Evolutionary conservation across 164 flowering plant genomes (phyloP), one percentile per base, ranked within the genome.

Genomic region (Umbilicus rupestris): DNA sequence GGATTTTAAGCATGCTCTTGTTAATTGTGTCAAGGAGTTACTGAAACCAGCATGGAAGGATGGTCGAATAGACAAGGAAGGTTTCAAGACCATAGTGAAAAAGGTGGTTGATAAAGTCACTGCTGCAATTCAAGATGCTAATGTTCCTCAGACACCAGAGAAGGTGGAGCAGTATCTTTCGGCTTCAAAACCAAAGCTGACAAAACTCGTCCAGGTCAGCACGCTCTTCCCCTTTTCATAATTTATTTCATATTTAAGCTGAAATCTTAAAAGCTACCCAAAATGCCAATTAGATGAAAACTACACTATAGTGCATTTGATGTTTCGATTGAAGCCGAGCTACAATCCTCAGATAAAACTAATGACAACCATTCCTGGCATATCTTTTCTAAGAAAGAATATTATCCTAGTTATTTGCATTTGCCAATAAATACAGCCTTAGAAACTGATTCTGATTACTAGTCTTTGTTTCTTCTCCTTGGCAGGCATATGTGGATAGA

Each of bases 1-100:
- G 5, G 67, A 79, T 39, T 90, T 93, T 74, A 93, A 86, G 74
- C 81, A 83, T 80, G 84, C 92, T 41, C 84, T 94, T 4, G 90
- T 80, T 19, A 93, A 84, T 69, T 82, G 77, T 71, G 92, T 86
- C 33, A 94, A 90, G 81, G 96, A 89, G 72, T 78, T 89, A 66
- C 71, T 94, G 28, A 94, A 91, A 77, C 97, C 99, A 4, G 70
- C 81, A 22, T 94, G 99, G 97, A 94, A 87, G 77, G 96, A 88
- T 77, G 97, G 99, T 39, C 88, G 78, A 63, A 71, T 94, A 72
- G 83, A 82, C 74, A 88, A 83, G 78, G 99, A 91, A n/a, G 93
- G 76, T 62, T 85, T 86, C 81, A 88, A 91, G 71, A 83, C 82
- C 37, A 82, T 94, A 35, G 97, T 94, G 72, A 94, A 94, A 81